phyloP scores from a whole-genome alignment of 2,329 filamentous ascomycete genomes.

The Fusarium sp. region DNA sequence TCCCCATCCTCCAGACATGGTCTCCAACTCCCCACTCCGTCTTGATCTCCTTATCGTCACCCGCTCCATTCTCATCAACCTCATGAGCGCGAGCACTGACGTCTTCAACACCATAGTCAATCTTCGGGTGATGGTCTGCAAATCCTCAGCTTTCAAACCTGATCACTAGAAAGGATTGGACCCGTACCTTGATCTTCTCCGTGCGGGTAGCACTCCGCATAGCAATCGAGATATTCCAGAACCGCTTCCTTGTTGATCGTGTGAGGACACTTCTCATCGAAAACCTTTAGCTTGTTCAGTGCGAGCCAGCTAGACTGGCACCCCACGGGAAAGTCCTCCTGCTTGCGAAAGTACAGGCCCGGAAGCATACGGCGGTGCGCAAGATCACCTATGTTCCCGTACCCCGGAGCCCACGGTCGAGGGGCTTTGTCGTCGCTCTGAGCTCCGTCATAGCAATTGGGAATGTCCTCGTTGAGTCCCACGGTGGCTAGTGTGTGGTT shows the following conservation, averaged over 20 bases:
- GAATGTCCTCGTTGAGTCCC: neutral
- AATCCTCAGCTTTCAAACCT: neutral
- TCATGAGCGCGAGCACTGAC: too few relatives aligned
- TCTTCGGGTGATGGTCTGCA: neutral
- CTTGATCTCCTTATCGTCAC: neutral
- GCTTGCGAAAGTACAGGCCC: neutral
- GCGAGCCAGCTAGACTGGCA: constrained; percentile 1
- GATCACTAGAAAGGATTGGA: rapidly evolving
- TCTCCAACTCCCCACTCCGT: neutral
- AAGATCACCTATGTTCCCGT: neutral
- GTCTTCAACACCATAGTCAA: neutral
- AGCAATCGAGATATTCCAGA: neutral
- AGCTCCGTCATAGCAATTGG: neutral
- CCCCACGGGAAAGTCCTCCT: neutral
- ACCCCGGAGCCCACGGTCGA: neutral
- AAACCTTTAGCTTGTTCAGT: constrained; percentile 8
- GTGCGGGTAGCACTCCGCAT: neutral
- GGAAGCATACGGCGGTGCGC: constrained; percentile 4
- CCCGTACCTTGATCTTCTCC: neutral
- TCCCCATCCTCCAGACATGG: neutral
- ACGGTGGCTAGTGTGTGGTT: neutral
- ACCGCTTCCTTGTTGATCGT: neutral
- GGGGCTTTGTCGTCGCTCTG: neutral
- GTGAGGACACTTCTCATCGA: neutral
- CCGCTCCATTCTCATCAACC: too few relatives aligned